phyloP scores from a whole-genome alignment of 2,329 filamentous ascomycete species.

The Fusarium austroafricanum region DNA sequence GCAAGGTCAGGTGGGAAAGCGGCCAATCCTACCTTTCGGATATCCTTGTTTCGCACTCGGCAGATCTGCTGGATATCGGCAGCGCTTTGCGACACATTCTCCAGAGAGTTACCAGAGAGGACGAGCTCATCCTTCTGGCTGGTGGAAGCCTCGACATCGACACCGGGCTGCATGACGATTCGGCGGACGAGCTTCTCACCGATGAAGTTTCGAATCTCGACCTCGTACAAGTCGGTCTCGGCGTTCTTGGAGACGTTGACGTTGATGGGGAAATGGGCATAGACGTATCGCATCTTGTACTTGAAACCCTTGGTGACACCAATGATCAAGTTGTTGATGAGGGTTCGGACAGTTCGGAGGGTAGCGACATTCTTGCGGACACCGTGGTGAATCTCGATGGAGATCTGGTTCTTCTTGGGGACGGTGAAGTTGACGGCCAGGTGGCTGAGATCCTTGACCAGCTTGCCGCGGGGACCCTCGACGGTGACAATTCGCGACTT shows the following conservation, averaged over 20 bases:
- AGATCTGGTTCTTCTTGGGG: slow-evolving; percentile 86
- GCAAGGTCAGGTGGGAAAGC: not conserved
- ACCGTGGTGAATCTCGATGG: slow-evolving; percentile 99
- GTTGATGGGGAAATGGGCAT: slow-evolving; percentile 99
- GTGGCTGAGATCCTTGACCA: slow-evolving; percentile 96
- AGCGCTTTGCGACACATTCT: slow-evolving; percentile 96
- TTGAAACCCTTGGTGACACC: slow-evolving; percentile 99
- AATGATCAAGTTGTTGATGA: slow-evolving; percentile 99
- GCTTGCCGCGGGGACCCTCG: slow-evolving; percentile 97
- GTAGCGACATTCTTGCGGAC: slow-evolving; percentile 97
- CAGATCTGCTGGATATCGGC: slow-evolving; percentile 99
- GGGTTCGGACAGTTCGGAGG: slow-evolving; percentile 95
- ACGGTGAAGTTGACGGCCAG: slow-evolving; percentile 95
- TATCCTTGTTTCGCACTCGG: slow-evolving; percentile 99
- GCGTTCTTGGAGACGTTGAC: slow-evolving; percentile 98
- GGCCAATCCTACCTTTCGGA: slow-evolving; percentile 82
- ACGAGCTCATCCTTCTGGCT: slow-evolving; percentile 98
- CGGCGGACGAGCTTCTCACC: slow-evolving; percentile 99
- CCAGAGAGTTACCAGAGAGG: slow-evolving; percentile 92
- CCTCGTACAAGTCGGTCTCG: slow-evolving; percentile 87
- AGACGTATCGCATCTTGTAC: slow-evolving; percentile 99
- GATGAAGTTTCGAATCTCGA: slow-evolving; percentile 99
- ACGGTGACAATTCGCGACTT: slow-evolving; percentile 97
- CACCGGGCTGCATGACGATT: slow-evolving; percentile 88
- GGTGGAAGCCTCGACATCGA: slow-evolving; percentile 90